Evolutionary conservation across 2,329 filamentous ascomycete genomes (phyloP), one percentile per base, ranked within the genome.

Genomic region (Exserohilum turcica): DNA sequence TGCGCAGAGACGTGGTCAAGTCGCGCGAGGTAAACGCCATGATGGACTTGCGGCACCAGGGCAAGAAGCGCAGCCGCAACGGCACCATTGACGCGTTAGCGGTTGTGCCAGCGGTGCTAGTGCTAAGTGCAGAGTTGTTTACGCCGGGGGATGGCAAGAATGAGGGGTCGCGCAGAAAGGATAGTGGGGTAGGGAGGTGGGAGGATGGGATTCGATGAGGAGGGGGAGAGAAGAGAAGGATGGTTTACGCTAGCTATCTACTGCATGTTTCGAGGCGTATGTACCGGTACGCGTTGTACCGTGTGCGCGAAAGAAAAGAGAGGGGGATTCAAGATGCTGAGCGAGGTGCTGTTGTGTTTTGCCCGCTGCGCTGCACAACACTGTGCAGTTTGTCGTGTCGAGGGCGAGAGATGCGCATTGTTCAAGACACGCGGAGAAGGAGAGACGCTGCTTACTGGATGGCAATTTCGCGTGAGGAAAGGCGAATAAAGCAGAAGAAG

Each of bases 41-140:
- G 43, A 70, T 70, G 67, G 59, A 70, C 12, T 39, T 69, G 27
- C 40, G 38, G 15, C 61, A 68, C 19, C 48, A 53, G 35, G 55
- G 47, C n/a, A 66, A 60, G 37, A 54, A 64, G 43, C 61, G 58
- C 0, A 35, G 21, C 7, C 21, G 52, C n/a, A 51, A 24, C 6
- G 63, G 63, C 16, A 72, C 67, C 1, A 47, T 74, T 6, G 70
- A 70, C 54, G 72, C 71, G n/a, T 43, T 73, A 27, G 72, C 71
- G 6, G 66, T 74, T 33, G 65, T 73, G 12, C 72, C 72, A 1
- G 66, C 72, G 3, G 67, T 73, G 16, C 43, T 74, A 50, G 61
- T 74, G 31, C 33, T 74, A 58, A 66, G 65, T 27, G 69, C 72
- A 2, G 72, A 74, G 57, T 43, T 73, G 40, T 74, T 74, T 35